phyloP scores from a whole-genome alignment of 352 stramenopile species.

The Pseudoperonospora humuli region DNA sequence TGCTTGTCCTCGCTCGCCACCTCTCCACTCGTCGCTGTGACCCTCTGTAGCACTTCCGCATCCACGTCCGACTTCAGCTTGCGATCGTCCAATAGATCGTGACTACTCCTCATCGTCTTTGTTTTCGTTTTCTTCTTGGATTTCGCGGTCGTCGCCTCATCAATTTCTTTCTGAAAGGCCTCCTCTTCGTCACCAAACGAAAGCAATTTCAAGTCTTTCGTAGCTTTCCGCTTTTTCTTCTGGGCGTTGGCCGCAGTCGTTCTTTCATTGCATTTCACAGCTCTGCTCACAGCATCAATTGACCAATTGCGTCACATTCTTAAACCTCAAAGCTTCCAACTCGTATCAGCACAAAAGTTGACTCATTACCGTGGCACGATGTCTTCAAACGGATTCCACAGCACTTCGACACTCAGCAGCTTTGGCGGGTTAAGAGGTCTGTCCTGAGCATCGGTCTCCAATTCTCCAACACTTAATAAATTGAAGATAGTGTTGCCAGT shows the following conservation, averaged over 20 bases:
- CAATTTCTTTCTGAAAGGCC: conserved; percentile 44
- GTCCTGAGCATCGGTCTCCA: conserved; percentile 83
- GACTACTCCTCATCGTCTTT: conserved; percentile 69
- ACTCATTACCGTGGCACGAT: conserved; percentile 75
- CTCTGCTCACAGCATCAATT: conserved; percentile 8
- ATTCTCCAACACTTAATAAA: conserved; percentile 85
- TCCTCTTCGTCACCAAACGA: conserved; percentile 92
- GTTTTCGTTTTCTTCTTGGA: conserved; percentile 42
- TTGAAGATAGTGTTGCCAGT: conserved; percentile 98
- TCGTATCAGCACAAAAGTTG: not conserved
- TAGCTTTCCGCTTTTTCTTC: conserved; percentile 85
- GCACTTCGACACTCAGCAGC: conserved; percentile 83
- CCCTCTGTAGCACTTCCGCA: conserved; percentile 41
- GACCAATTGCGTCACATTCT: not conserved
- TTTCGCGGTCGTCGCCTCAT: too few species aligned
- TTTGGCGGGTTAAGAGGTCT: conserved; percentile 65
- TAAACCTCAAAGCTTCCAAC: not conserved
- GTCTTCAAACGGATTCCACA: conserved; percentile 94
- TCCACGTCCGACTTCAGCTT: conserved; percentile 63
- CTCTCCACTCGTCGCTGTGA: conserved; percentile 25
- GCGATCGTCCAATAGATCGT: conserved; percentile 56
- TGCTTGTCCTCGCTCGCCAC: conserved; percentile 24
- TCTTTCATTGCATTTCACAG: conserved; percentile 22
- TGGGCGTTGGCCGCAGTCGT: conserved; percentile 22
- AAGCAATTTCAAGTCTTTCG: conserved; percentile 91